Evolutionary conservation across 2,329 filamentous ascomycete genomes (phyloP).

Genomic region (Apiospora hydei): DNA sequence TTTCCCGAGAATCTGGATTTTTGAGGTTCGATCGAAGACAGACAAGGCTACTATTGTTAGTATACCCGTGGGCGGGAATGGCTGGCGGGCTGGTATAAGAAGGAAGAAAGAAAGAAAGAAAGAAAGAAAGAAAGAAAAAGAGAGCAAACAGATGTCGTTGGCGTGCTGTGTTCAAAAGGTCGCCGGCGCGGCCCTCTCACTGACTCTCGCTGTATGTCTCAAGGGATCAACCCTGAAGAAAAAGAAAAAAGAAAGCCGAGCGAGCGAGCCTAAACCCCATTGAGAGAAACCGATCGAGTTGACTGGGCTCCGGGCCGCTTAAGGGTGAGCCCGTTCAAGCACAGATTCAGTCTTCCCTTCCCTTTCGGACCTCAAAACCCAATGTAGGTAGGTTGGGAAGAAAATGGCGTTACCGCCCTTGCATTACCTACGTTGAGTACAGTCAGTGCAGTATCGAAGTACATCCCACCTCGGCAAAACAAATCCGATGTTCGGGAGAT

Average conservation of each 20-base stretch:
- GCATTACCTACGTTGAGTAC: no score
- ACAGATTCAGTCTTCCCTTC: background rate
- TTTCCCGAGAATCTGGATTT: background rate
- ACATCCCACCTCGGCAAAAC: background rate
- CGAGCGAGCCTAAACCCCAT: background rate
- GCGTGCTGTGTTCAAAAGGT: background rate
- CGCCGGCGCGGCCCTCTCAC: background rate
- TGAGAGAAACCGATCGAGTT: slow-evolving; percentile 12
- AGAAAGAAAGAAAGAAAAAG: background rate
- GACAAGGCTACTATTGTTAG: background rate
- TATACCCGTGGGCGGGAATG: background rate
- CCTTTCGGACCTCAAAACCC: background rate
- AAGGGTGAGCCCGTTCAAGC: background rate
- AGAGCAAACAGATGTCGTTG: background rate
- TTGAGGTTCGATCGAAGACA: background rate
- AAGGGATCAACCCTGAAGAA: slow-evolving; percentile 15
- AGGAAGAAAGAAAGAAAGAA: no score
- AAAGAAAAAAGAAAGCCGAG: background rate
- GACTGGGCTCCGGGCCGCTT: slow-evolving; percentile 6
- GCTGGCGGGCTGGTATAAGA: slow-evolving; percentile 18
- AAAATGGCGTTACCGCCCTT: slow-evolving; percentile 1
- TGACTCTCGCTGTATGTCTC: background rate
- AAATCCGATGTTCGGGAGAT: background rate
- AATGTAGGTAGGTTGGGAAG: background rate
- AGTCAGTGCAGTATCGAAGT: background rate